These are phyloP conservation scores for Dipodascus albidus DNA, from an alignment of 805 yeast genomes.

Conservation along the genomic window DNA sequence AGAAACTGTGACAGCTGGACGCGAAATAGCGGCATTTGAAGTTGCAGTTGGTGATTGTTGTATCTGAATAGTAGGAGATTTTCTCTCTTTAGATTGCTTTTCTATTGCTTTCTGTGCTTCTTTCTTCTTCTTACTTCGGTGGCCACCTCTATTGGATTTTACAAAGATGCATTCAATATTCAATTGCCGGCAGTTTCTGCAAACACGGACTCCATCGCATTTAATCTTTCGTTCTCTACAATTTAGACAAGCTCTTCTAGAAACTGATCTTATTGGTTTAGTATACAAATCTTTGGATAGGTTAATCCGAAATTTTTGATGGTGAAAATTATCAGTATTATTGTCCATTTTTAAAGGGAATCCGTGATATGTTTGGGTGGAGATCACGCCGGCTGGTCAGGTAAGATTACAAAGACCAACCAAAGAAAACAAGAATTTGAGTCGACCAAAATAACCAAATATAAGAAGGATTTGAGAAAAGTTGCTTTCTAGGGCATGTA, in stretches of 20 bases:
- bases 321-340: neutral
- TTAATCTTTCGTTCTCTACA: constrained; percentile 10
- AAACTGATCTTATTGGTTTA: constrained; percentile 5
- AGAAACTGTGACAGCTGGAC: too few relatives aligned
- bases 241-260: constrained; percentile 8
- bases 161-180: constrained; percentile 41
- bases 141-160: constrained; percentile 65
- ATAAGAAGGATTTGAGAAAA: too few relatives aligned
- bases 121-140: constrained; percentile 45
- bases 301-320: neutral
- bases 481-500: too few relatives aligned
- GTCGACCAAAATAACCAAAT: too few relatives aligned
- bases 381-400: too few relatives aligned
- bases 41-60: neutral
- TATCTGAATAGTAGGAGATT: too few relatives aligned
- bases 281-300: neutral
- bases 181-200: constrained; percentile 7
- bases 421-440: too few relatives aligned
- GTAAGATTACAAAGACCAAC: too few relatives aligned
- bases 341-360: neutral
- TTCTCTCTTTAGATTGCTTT: neutral
- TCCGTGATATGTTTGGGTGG: too few relatives aligned
- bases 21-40: too few relatives aligned
- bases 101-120: neutral
- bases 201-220: constrained; percentile 9